phyloP scores from a whole-genome alignment of 805 yeast species.

The Ogataea philodendri region DNA sequence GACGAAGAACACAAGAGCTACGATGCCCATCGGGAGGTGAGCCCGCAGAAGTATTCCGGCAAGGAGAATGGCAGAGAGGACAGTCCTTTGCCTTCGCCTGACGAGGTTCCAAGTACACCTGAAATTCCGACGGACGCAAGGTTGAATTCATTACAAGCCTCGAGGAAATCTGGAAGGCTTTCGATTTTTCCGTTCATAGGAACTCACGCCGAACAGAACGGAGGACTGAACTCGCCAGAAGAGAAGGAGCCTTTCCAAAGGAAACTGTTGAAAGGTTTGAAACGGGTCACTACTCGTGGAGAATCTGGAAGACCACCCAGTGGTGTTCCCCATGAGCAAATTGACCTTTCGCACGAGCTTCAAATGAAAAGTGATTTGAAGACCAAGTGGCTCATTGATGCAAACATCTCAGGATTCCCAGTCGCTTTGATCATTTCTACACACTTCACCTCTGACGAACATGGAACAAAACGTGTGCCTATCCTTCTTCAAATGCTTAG shows the following conservation, averaged over 20 bases:
- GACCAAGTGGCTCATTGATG: constrained; percentile 39
- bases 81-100: not conserved
- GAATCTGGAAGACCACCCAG: constrained; percentile 15
- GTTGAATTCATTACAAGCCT: constrained; percentile 3
- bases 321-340: constrained; percentile 9
- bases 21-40: not conserved
- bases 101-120: not conserved
- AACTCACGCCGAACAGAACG: constrained; percentile 1
- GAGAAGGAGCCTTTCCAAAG: constrained; percentile 20
- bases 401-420: constrained; percentile 66
- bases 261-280: constrained; percentile 21
- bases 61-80: constrained; percentile 8
- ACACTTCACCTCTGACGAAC: constrained; percentile 71
- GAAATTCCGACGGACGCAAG: constrained; percentile 4
- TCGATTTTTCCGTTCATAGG: constrained; percentile 21
- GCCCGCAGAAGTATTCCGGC: not conserved
- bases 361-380: constrained; percentile 27
- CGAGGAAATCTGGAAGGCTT: constrained; percentile 12
- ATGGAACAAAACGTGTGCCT: constrained; percentile 77
- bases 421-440: constrained; percentile 74
- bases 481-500: constrained; percentile 71
- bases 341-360: constrained; percentile 21
- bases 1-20: constrained; percentile 2
- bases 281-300: constrained; percentile 17
- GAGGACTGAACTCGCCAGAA: constrained; percentile 6